Evolutionary conservation across 148 eudicot genomes (phyloP), one percentile per base, ranked within the genome.

Genomic region (Heliamphora exappendiculata): DNA sequence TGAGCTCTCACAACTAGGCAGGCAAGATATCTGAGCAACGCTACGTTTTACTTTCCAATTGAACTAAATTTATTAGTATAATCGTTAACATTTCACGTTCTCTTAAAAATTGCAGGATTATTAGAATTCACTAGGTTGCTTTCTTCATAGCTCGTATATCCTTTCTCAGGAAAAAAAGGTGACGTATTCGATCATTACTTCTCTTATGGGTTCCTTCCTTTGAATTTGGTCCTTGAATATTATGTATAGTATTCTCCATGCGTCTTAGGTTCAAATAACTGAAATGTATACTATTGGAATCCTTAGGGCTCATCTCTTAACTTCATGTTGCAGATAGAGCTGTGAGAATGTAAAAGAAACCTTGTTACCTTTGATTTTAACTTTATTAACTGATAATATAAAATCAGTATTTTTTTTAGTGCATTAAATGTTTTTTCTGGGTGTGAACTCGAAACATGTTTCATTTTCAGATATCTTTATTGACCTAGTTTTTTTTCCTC

Each of bases 1-100:
- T 12, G 97, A 92, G 85, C 91, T 94, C 70, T 87, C 91, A n/a
- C 86, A 85, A 41, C 75, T 91, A 58, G 93, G 86, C 87, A 88
- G 97, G 96, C 83, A 86, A 78, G 68, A 22, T 62, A 37, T 64
- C 57, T 66, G 36, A 11, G 16, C 37, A 36, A 11, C 36, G 2
- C 7, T 45, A 66, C 59, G 1, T 53, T 67, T 22, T 49, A 26
- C 47, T 53, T 33, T n/a, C 45, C 58, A 33, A 7, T 74, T 20
- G 20, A 42, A 28, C 71, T 31, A 5, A 33, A 29, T 53, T 5
- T 70, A 65, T 39, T 65, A 3, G 12, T 39, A 6, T n/a, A 3
- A 5, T 74, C 41, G 50, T 20, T 81, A 33, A 66, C n/a, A 6
- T 70, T 53, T 34, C 39, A 39, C n/a, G 36, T 39, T 68, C 20